Evolutionary conservation across 768 basidiomycete species (phyloP).

Genomic region (Mycena polygramma): DNA sequence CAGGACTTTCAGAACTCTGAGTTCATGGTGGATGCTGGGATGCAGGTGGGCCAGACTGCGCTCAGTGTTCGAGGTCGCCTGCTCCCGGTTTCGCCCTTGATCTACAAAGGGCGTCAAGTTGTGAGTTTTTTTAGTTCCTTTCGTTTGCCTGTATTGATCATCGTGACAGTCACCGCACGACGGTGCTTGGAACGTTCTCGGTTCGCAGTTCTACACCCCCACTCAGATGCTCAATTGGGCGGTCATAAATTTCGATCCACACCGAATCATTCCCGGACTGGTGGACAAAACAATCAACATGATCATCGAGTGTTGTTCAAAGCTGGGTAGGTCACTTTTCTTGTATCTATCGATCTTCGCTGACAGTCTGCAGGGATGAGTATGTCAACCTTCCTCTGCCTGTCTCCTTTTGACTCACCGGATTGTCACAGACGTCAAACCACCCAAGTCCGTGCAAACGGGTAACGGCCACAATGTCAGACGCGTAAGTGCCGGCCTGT

Average conservation of each 20-base stretch:
- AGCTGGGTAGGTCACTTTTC: conserved; percentile 16
- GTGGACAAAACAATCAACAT: not conserved
- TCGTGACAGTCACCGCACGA: conserved; percentile 21
- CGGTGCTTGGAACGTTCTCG: conserved; percentile 40
- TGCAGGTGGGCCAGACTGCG: conserved; percentile 30
- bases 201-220: conserved; percentile 3
- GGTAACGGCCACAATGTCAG: conserved; percentile 1
- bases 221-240: conserved; percentile 27
- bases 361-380: conserved; percentile 16
- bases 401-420: not conserved
- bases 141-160: not conserved
- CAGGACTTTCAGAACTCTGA: conserved; percentile 27
- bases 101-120: conserved; percentile 8
- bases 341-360: conserved; percentile 3
- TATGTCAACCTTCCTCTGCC: not conserved
- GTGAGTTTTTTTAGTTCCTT: conserved; percentile 41
- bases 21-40: conserved; percentile 45
- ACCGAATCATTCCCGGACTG: not conserved
- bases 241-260: conserved; percentile 34
- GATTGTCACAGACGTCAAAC: not conserved
- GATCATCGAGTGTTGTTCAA: not conserved
- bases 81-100: conserved; percentile 20
- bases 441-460: not conserved
- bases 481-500: not conserved
- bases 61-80: conserved; percentile 27